Conservation (phyloP, 768 basidiomycete genomes). For the Terana coerulea region DNA sequence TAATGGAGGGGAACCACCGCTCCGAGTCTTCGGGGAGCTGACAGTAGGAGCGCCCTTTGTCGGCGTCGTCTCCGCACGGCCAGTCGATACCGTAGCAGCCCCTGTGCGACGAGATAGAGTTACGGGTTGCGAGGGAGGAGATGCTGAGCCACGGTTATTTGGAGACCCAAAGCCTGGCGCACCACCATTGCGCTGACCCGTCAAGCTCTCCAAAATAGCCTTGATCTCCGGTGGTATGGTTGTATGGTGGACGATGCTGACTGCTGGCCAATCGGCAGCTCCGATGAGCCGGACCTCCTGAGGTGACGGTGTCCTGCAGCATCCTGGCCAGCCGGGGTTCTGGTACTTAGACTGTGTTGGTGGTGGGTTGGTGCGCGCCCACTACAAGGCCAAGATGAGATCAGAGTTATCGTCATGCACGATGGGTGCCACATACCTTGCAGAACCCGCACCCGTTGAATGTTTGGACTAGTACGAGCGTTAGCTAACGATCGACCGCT, state of each 20-base stretch:
- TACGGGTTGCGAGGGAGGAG: slow-evolving; percentile 18
- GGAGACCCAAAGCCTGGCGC: slow-evolving; percentile 1
- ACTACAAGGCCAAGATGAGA: slow-evolving; percentile 43
- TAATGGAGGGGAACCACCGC: slow-evolving; percentile 52
- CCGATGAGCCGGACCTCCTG: slow-evolving; percentile 61
- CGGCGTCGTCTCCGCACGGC: slow-evolving; percentile 16
- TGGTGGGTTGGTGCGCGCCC: slow-evolving; percentile 60
- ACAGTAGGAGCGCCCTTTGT: slow-evolving; percentile 19
- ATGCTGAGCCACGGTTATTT: slow-evolving; percentile 12
- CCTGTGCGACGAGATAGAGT: slow-evolving; percentile 22
- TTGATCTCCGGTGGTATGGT: slow-evolving; percentile 73
- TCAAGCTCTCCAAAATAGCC: slow-evolving; percentile 52
- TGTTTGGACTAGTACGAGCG: slow-evolving; percentile 51
- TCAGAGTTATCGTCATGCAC: slow-evolving; percentile 15
- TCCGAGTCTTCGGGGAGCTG: slow-evolving; percentile 44
- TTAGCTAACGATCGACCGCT: slow-evolving; percentile 9
- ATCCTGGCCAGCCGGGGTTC: slow-evolving; percentile 86
- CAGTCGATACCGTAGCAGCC: slow-evolving; percentile 16
- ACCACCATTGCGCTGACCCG: slow-evolving; percentile 20
- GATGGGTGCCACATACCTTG: slow-evolving; percentile 54
- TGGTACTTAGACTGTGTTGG: slow-evolving; percentile 52
- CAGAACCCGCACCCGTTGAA: slow-evolving; percentile 89
- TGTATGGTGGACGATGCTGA: slow-evolving; percentile 70
- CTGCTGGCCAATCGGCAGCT: slow-evolving; percentile 76
- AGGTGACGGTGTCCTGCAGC: slow-evolving; percentile 70